A percentile compares a stretch with the other conserved stretches of the same genome.
phyloP scores from a whole-genome alignment of 202 grass and related monocot species.

The Elaeis oleifera region DNA sequence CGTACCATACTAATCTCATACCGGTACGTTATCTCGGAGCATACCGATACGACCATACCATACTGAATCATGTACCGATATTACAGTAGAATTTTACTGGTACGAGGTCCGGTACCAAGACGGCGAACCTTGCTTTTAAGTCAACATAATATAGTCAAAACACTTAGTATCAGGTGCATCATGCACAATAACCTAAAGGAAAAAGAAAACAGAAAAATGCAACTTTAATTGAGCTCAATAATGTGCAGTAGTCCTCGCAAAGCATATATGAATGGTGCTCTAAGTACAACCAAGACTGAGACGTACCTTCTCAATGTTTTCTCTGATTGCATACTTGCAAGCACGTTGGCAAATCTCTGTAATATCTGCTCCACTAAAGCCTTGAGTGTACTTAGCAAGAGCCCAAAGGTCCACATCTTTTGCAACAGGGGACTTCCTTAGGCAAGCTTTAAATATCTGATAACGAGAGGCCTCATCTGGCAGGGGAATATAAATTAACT shows the following conservation, averaged over 20 bases:
- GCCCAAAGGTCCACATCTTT: constrained; percentile 40
- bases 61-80: too few species aligned
- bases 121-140: too few species aligned
- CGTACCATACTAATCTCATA: too few species aligned
- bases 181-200: too few species aligned
- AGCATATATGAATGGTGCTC: neutral
- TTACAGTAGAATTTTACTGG: too few species aligned
- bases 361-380: constrained; percentile 46
- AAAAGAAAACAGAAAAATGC: too few species aligned
- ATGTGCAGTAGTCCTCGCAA: neutral
- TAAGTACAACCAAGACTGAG: neutral
- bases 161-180: too few species aligned
- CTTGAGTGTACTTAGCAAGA: constrained; percentile 38
- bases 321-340: constrained; percentile 41
- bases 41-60: too few species aligned
- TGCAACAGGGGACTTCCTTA: constrained; percentile 37
- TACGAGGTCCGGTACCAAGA: too few species aligned
- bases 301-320: constrained; percentile 42
- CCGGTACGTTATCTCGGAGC: too few species aligned
- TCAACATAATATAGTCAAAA: too few species aligned
- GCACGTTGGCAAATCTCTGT: constrained; percentile 45
- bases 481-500: constrained; percentile 44
- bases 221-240: too few species aligned
- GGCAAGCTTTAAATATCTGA: constrained; percentile 34
- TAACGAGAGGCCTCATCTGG: constrained; percentile 37